These are phyloP conservation scores for Cladophialophora chaetospira DNA, from an alignment of 2,329 filamentous ascomycete species.

Conservation along the genomic window DNA sequence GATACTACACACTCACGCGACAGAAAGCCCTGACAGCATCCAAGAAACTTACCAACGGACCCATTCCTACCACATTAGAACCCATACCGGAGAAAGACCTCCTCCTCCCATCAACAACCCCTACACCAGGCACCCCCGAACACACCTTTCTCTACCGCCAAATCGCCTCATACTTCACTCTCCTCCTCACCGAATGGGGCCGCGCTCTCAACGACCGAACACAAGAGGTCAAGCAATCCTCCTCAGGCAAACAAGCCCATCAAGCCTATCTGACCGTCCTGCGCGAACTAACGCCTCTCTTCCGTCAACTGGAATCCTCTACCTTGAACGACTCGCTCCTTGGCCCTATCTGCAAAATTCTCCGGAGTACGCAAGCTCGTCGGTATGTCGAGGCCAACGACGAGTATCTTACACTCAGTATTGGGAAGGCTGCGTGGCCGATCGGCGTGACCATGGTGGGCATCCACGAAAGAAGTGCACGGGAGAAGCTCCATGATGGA, in stretches of 20 bases:
- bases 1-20: constrained; percentile 66
- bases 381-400: constrained; percentile 97
- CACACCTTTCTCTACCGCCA: constrained; percentile 79
- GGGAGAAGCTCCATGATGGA: constrained; percentile 92
- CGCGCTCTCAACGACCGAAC: constrained; percentile 67
- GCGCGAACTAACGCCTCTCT: constrained; percentile 85
- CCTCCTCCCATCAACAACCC: constrained; percentile 70
- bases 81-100: constrained; percentile 84
- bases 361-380: constrained; percentile 83
- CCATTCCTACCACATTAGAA: constrained; percentile 81
- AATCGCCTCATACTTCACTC: constrained; percentile 91
- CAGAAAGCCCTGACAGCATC: constrained; percentile 34
- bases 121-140: constrained; percentile 64
- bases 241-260: constrained; percentile 77
- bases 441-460: constrained; percentile 99
- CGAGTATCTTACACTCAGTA: constrained; percentile 87
- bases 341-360: constrained; percentile 85
- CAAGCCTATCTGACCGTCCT: constrained; percentile 84
- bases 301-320: constrained; percentile 81
- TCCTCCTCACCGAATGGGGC: constrained; percentile 91
- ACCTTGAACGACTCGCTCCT: constrained; percentile 77
- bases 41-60: constrained; percentile 61
- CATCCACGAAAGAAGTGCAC: constrained; percentile 93
- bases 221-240: constrained; percentile 65
- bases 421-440: constrained; percentile 96